phyloP scores from a whole-genome alignment of 2,329 filamentous ascomycete species.

The Alternaria triticina region DNA sequence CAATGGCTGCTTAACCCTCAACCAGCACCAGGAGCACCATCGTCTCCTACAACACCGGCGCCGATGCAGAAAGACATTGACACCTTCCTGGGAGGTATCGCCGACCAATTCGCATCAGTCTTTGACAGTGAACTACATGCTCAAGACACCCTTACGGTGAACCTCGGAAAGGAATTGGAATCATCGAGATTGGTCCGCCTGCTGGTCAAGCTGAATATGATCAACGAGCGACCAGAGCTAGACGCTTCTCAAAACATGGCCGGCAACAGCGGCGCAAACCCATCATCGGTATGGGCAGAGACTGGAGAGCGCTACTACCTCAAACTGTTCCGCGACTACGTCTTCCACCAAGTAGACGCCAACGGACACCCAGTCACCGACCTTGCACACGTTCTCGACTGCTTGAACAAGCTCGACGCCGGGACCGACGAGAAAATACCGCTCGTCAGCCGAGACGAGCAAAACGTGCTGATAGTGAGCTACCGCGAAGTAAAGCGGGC shows the following conservation, averaged over 20 bases:
- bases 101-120: conserved; percentile 74
- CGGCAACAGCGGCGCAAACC: conserved; percentile 33
- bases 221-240: conserved; percentile 89
- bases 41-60: conserved; percentile 34
- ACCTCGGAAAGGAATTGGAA: conserved; percentile 82
- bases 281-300: conserved; percentile 75
- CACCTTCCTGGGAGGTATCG: conserved; percentile 78
- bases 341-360: conserved; percentile 93
- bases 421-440: conserved; percentile 86
- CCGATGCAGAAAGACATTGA: conserved; percentile 73
- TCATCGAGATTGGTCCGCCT: conserved; percentile 85
- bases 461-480: conserved; percentile 84
- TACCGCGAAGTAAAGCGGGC: conserved; percentile 84
- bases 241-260: conserved; percentile 66
- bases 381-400: conserved; percentile 83
- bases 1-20: conserved; percentile 77
- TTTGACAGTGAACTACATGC: conserved; percentile 82
- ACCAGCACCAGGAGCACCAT: conserved; percentile 32
- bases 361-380: conserved; percentile 84
- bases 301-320: conserved; percentile 90
- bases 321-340: conserved; percentile 94
- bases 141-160: conserved; percentile 74
- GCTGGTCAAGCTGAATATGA: conserved; percentile 79
- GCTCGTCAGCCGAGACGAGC: conserved; percentile 86
- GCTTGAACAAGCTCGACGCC: conserved; percentile 90